Base-by-base conservation (phyloP, 31 red algal genomes). In the Odonthalia washingtoniensis region DNA sequence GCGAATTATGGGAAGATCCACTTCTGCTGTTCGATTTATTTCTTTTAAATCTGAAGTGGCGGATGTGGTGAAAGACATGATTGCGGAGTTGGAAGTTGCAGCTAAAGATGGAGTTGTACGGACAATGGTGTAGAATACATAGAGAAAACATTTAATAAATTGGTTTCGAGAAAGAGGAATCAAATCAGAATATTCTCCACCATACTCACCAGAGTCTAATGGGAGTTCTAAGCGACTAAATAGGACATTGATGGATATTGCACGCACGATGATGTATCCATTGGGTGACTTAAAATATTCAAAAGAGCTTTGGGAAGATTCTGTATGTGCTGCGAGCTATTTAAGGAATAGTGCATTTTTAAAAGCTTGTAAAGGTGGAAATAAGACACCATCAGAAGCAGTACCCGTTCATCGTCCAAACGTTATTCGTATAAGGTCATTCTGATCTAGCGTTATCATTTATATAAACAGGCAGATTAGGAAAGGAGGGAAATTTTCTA, bases 141-240 rank as follows among this genome's bases (percentile, higher is more conserved):
- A 39, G 76, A 35, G 43, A 28, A 61, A 80, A 28, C 28, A 46
- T 35, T 39, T 86, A 9, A 4, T 31, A 24, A 37, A 44, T 49
- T 86, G n/a, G 46, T 77, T 77, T 27, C 26, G 49, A 21, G 17
- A 27, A 38, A 76, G 35, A 63, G 82, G 82, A 35, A 75, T 77
- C 35, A 41, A 0, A 9, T 16, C 37, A 24, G 72, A 86, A 36
- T 45, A 67, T 9, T 33, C 40, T 2, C 42, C 82, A n/a, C 82
- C 82, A 1, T 86, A 86, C 72, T 37, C 70, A 18, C 82, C 70
- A n/a, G 70, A 86, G 27, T 61, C 45, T 40, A 77, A 86, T 57
- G 82, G 82, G 5, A 27, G 40, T n/a, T 32, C 82, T 12, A 70
- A 86, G 42, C 36, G 37, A 0, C 16, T 53, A 5, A 86, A 77